Conservation (phyloP, 2,329 filamentous ascomycete genomes). For the Hymenoscyphus fructigenus region DNA sequence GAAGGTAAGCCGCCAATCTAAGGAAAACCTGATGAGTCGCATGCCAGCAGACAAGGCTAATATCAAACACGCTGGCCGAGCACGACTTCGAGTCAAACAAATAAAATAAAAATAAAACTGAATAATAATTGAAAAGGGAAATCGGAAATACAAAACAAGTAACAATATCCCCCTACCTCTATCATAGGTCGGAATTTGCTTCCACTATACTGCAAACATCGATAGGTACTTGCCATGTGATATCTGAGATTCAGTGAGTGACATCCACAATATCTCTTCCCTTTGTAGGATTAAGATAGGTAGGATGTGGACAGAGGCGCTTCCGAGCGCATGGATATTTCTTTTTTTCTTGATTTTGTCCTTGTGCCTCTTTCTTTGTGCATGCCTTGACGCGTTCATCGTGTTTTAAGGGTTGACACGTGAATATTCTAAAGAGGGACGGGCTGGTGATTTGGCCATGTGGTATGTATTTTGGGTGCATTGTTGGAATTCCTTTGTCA, state of each 20-base stretch:
- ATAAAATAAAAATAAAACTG: not conserved
- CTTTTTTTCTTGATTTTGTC: not conserved
- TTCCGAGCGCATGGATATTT: not conserved
- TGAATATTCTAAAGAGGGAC: not conserved
- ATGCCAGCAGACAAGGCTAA: not conserved
- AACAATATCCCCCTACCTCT: not conserved
- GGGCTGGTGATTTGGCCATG: not conserved
- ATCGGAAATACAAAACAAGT: not conserved
- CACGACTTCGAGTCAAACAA: not conserved
- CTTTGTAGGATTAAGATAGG: not conserved
- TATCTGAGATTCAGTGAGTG: not conserved
- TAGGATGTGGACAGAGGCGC: not conserved
- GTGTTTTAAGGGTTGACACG: not conserved
- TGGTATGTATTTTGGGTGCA: not conserved
- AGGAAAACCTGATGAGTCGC: no score
- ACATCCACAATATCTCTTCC: not conserved
- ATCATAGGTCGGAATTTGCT: not conserved
- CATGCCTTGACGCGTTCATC: not conserved
- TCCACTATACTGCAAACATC: not conserved
- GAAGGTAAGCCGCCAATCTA: no score
- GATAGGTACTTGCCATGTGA: not conserved
- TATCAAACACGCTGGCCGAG: not conserved
- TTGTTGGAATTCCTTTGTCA: not conserved
- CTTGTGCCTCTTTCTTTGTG: not conserved
- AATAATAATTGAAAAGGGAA: not conserved